phyloP scores from a whole-genome alignment of 768 basidiomycete species.

The Xerocomellus dryophilus region DNA sequence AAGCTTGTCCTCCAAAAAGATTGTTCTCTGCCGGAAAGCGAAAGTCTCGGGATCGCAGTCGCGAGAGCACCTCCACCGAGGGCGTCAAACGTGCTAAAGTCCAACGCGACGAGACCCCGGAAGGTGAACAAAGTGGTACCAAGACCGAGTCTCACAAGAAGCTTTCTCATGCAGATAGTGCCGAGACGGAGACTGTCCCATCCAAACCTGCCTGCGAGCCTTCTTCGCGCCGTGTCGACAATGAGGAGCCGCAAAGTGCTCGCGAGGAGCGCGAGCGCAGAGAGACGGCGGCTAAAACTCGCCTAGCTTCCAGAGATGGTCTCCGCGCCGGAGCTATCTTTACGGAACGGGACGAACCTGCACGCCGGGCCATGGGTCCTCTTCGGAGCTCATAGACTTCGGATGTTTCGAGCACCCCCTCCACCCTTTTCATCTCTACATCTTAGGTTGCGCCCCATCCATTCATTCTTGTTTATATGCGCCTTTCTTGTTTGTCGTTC shows the following conservation, averaged over 20 bases:
- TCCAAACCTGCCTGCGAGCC: conserved; percentile 1
- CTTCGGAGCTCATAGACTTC: conserved; percentile 15
- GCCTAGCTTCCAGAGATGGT: conserved; percentile 25
- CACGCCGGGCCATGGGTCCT: conserved; percentile 32
- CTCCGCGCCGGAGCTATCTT: conserved; percentile 31
- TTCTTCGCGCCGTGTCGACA: neutral
- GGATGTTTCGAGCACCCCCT: neutral
- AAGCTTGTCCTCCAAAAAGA: conserved; percentile 52
- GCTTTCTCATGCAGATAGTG: neutral
- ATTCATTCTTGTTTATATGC: conserved; percentile 11
- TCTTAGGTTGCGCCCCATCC: neutral
- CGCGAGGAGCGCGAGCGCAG: conserved; percentile 28
- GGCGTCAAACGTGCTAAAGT: conserved; percentile 17
- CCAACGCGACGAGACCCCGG: conserved; percentile 9
- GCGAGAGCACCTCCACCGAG: conserved; percentile 8
- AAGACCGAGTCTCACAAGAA: neutral
- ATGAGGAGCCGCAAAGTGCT: conserved; percentile 7
- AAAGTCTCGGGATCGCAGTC: conserved; percentile 26
- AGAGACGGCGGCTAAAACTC: conserved; percentile 22
- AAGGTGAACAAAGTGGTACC: conserved; percentile 11
- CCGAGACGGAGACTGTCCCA: conserved; percentile 2
- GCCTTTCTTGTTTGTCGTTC: neutral
- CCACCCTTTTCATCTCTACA: too few relatives aligned
- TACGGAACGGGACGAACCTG: conserved; percentile 29
- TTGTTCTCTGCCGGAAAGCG: conserved; percentile 44